Percentiles rank a stretch among this genome's conserved stretches.
These are phyloP conservation scores for Beauveria rudraprayagi DNA, from an alignment of 2,329 filamentous ascomycete genomes.

Conservation along the genomic window DNA sequence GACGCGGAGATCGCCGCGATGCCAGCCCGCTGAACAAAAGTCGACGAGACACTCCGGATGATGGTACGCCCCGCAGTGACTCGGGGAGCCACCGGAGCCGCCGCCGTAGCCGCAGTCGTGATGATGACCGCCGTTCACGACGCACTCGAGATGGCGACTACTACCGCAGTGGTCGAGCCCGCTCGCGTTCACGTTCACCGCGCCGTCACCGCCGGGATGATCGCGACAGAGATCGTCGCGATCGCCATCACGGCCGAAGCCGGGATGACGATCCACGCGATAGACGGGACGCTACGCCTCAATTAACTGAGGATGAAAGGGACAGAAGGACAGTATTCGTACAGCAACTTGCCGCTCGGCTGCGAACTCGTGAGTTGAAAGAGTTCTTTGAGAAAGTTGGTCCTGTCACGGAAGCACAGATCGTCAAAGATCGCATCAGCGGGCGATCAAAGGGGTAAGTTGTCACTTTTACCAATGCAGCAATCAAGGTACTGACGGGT, in stretches of 20 bases:
- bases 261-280: constrained; percentile 40
- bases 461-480: constrained; percentile 1
- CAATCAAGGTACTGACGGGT: constrained; percentile 27
- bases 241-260: constrained; percentile 45
- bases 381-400: constrained; percentile 94
- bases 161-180: constrained; percentile 47
- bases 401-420: constrained; percentile 92
- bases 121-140: constrained; percentile 66
- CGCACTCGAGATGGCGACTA: constrained; percentile 68
- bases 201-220: constrained; percentile 49
- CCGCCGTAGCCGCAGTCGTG: constrained; percentile 70
- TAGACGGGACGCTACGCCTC: constrained; percentile 52
- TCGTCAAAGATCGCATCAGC: constrained; percentile 95
- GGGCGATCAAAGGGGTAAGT: constrained; percentile 93
- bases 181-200: constrained; percentile 62
- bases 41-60: constrained; percentile 43
- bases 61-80: constrained; percentile 65
- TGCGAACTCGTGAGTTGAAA: constrained; percentile 87
- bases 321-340: constrained; percentile 97
- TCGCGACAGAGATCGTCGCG: constrained; percentile 41
- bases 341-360: constrained; percentile 89
- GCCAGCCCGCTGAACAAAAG: constrained; percentile 42
- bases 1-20: constrained; percentile 45
- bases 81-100: constrained; percentile 74
- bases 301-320: constrained; percentile 87